phyloP scores from a whole-genome alignment of 129 eudicot genomes.

The Escallonia rubra region DNA sequence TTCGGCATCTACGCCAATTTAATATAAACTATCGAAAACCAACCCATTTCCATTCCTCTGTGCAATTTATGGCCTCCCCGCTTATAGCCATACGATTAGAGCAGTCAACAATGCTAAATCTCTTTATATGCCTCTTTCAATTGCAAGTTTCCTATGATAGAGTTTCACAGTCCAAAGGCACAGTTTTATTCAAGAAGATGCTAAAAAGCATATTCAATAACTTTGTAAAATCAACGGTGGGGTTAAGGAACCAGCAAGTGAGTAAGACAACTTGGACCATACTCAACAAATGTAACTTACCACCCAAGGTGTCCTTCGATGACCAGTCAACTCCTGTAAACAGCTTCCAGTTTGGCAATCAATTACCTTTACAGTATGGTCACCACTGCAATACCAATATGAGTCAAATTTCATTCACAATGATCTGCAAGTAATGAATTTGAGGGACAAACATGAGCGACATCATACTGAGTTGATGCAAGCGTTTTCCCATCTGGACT shows the following conservation, averaged over 20 bases:
- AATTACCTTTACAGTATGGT: conserved; percentile 72
- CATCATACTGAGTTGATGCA: conserved; percentile 71
- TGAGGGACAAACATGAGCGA: conserved; percentile 4
- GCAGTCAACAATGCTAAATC: too few species aligned
- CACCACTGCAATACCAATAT: conserved; percentile 51
- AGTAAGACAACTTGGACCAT: not conserved
- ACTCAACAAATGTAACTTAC: conserved; percentile 19
- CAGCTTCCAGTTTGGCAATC: conserved; percentile 66
- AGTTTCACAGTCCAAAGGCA: too few species aligned
- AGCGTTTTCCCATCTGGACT: conserved; percentile 70
- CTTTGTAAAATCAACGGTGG: not conserved
- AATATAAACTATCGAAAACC: too few species aligned
- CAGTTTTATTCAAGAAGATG: too few species aligned
- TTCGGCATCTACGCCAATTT: too few species aligned
- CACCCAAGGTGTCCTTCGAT: conserved; percentile 85
- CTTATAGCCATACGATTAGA: too few species aligned
- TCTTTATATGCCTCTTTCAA: too few species aligned
- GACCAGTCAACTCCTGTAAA: conserved; percentile 58
- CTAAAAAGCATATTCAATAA: too few species aligned
- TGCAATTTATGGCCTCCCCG: too few species aligned
- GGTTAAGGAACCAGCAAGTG: conserved; percentile 5
- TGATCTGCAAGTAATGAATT: not conserved
- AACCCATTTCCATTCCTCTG: too few species aligned
- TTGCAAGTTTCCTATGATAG: too few species aligned
- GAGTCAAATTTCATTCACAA: conserved; percentile 11